phyloP scores from a whole-genome alignment of 768 basidiomycete genomes.

The Pisolithus albus region DNA sequence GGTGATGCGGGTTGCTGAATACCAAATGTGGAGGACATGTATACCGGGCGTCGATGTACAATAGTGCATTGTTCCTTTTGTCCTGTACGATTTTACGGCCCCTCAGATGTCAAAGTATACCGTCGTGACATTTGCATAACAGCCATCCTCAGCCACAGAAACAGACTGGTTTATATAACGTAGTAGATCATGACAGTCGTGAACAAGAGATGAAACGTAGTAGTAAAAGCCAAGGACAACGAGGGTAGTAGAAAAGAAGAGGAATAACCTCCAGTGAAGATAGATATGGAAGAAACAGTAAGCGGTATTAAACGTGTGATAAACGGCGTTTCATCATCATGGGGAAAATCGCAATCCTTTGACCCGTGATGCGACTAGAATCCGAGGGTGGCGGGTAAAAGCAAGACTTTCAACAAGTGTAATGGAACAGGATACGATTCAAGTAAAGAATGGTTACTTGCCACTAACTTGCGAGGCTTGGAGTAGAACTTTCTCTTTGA shows the following conservation, averaged over 20 bases:
- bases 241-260: conserved; percentile 1
- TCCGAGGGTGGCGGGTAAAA: neutral
- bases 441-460: conserved; percentile 8
- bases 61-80: too few species aligned
- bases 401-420: neutral
- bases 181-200: conserved; percentile 7
- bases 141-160: neutral
- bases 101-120: neutral
- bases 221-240: neutral
- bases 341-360: conserved; percentile 2
- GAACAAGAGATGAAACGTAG: neutral
- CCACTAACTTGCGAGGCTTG: conserved; percentile 22
- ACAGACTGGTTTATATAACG: neutral
- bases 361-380: neutral
- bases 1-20: too few species aligned
- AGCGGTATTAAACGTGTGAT: conserved; percentile 1
- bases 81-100: neutral
- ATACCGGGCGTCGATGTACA: too few species aligned
- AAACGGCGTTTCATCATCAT: conserved; percentile 4
- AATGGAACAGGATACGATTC: neutral
- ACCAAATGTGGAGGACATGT: too few species aligned
- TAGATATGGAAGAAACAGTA: conserved; percentile 4
- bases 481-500: conserved; percentile 67
- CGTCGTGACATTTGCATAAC: neutral
- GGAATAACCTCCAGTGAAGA: conserved; percentile 7